Conservation (phyloP, 2,329 filamentous ascomycete genomes). For the Apiospora koreana region DNA sequence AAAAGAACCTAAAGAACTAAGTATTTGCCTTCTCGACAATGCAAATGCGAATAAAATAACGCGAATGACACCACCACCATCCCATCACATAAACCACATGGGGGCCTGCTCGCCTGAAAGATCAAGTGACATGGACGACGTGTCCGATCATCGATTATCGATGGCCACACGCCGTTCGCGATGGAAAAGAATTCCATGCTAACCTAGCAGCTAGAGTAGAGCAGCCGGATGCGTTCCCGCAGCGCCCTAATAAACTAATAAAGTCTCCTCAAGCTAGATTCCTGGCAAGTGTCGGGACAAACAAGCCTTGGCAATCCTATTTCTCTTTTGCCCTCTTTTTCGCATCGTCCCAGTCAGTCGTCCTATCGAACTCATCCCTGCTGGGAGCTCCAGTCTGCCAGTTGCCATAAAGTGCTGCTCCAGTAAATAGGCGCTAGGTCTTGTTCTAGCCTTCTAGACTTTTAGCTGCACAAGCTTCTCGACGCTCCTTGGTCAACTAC, state of each 20-base stretch:
- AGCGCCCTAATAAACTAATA: neutral
- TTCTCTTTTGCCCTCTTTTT: neutral
- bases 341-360: neutral
- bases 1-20: neutral
- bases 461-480: neutral
- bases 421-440: neutral
- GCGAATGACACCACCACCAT: neutral
- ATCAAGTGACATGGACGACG: neutral
- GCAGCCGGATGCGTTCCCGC: neutral
- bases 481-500: neutral
- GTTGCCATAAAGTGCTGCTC: neutral
- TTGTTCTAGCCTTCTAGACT: neutral
- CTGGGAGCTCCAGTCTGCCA: neutral
- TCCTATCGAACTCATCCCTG: neutral
- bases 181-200: too few species aligned
- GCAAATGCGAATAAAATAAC: neutral
- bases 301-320: neutral
- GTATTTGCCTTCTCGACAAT: neutral
- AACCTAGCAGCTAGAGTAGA: neutral
- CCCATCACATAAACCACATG: conserved; percentile 2
- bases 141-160: neutral
- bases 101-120: neutral
- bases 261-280: neutral
- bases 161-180: neutral
- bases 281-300: neutral